These are phyloP conservation scores for Microcera coccophila DNA, from an alignment of 2,329 filamentous ascomycete species.

Conservation along the genomic window DNA sequence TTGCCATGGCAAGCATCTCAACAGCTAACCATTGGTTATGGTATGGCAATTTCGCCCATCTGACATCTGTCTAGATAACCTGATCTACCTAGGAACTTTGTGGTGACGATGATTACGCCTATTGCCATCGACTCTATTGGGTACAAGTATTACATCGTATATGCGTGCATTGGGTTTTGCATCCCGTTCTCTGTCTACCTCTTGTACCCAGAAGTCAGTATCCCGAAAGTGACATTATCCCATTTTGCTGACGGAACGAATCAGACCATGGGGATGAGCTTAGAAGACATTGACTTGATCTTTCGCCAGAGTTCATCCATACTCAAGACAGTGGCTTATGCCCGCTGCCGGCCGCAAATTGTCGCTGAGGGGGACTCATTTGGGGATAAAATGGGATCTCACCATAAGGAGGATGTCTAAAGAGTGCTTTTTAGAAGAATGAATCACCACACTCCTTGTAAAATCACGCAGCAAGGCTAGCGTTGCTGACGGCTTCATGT, in stretches of 20 bases:
- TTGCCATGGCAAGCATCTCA: constrained; percentile 49
- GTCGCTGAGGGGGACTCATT: neutral
- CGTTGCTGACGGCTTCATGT: no score
- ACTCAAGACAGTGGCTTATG: neutral
- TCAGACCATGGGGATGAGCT: constrained; percentile 16
- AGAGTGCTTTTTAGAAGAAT: no score
- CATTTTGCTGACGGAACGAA: neutral
- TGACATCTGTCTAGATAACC: neutral
- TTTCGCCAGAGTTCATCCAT: constrained; percentile 23
- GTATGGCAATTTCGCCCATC: constrained; percentile 11
- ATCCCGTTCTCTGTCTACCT: constrained; percentile 41
- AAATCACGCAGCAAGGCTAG: no score
- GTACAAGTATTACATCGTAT: constrained; percentile 48
- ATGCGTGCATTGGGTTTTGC: constrained; percentile 40
- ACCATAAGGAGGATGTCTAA: neutral
- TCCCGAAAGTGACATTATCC: neutral
- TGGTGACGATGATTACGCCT: constrained; percentile 59
- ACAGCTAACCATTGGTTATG: constrained; percentile 39
- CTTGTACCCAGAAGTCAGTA: constrained; percentile 32
- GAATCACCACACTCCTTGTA: no score
- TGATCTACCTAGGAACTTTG: constrained; percentile 34
- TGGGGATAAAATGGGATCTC: neutral
- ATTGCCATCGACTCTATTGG: constrained; percentile 57
- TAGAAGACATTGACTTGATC: constrained; percentile 23
- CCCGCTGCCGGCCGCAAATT: neutral